A percentile compares a stretch with the other conserved stretches of the same genome.
Evolutionary conservation across 352 stramenopile genomes (phyloP).

Genomic region (Pythium dissotocum): DNA sequence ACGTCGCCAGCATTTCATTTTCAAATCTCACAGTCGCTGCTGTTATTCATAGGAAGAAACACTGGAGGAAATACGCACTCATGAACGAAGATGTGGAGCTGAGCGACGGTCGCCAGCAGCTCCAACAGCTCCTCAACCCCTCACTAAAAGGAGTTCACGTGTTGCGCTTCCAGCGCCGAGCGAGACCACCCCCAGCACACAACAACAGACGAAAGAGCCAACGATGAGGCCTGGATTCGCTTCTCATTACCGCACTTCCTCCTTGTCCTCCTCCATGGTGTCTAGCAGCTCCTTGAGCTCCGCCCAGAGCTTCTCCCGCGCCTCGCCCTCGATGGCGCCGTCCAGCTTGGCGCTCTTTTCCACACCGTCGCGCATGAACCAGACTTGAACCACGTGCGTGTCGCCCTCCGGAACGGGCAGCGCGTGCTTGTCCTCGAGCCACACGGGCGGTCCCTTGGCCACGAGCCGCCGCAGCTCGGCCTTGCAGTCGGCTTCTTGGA

Average conservation of each 20-base stretch:
- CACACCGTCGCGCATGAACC: conserved; percentile 82
- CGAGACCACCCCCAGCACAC: neutral
- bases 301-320: conserved; percentile 70
- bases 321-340: conserved; percentile 87
- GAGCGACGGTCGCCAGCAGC: conserved; percentile 5
- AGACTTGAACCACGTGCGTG: conserved; percentile 88
- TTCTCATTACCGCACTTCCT: conserved; percentile 58
- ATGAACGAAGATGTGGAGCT: conserved; percentile 10
- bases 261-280: conserved; percentile 82
- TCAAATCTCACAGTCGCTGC: neutral
- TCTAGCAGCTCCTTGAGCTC: conserved; percentile 70
- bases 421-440: conserved; percentile 91
- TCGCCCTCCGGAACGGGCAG: conserved; percentile 88
- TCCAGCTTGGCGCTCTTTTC: conserved; percentile 88
- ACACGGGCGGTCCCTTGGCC: conserved; percentile 89
- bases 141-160: neutral
- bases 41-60: conserved; percentile 13
- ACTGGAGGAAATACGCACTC: conserved; percentile 20
- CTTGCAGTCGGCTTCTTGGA: conserved; percentile 94
- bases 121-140: conserved; percentile 11
- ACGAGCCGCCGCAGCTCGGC: conserved; percentile 92
- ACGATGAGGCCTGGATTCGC: neutral
- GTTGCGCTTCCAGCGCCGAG: conserved; percentile 8
- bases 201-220: neutral
- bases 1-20: no score